These are phyloP conservation scores for Mycena olivaceomarginata DNA, from an alignment of 768 basidiomycete species.

Conservation along the genomic window DNA sequence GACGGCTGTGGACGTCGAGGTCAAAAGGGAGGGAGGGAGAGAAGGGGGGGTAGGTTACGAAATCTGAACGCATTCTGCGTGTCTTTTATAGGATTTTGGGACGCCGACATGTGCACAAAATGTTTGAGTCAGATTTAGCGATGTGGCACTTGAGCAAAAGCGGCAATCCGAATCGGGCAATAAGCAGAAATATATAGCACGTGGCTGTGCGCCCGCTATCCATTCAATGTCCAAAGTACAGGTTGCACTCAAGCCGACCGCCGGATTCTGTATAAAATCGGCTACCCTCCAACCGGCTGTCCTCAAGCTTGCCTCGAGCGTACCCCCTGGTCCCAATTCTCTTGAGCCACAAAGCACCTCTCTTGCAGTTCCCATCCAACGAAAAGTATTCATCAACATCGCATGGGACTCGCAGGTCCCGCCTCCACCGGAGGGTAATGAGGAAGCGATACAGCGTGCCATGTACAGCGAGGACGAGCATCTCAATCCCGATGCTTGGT, in stretches of 20 bases:
- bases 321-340: slow-evolving; percentile 43
- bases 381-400: slow-evolving; percentile 86
- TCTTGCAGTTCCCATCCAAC: slow-evolving; percentile 64
- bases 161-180: not conserved
- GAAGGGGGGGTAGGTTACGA: slow-evolving; percentile 52
- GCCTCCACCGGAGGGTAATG: slow-evolving; percentile 76
- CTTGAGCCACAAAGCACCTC: slow-evolving; percentile 52
- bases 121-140: slow-evolving; percentile 42
- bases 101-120: slow-evolving; percentile 36
- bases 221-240: slow-evolving; percentile 48
- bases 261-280: slow-evolving; percentile 86
- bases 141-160: slow-evolving; percentile 4
- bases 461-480: slow-evolving; percentile 70
- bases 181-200: not conserved
- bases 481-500: slow-evolving; percentile 67
- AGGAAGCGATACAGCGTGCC: slow-evolving; percentile 75
- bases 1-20: slow-evolving; percentile 57
- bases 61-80: slow-evolving; percentile 55
- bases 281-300: slow-evolving; percentile 63
- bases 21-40: slow-evolving; percentile 43
- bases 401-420: slow-evolving; percentile 83
- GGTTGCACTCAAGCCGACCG: slow-evolving; percentile 70
- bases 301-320: slow-evolving; percentile 48
- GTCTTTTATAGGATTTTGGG: slow-evolving; percentile 48
- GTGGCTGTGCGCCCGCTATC: not conserved